phyloP scores from a whole-genome alignment of 345 rosid genomes.

The Citropsis articulata region DNA sequence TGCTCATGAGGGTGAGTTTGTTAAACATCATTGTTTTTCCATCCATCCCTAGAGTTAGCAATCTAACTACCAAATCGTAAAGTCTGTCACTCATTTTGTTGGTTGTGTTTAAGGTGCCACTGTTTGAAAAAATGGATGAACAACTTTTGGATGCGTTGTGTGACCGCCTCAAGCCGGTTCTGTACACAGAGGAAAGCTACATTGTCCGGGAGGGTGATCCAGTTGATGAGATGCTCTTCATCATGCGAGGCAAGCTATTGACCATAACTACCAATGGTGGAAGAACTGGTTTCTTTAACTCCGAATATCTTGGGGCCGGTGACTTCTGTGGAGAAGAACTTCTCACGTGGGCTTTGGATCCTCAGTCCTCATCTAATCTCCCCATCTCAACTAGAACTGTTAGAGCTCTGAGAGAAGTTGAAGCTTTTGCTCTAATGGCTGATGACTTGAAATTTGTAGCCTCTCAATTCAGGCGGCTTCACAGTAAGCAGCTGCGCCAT shows the following conservation, averaged over 20 bases:
- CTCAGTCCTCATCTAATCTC: constrained; percentile 72
- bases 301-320: constrained; percentile 70
- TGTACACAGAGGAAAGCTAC: constrained; percentile 87
- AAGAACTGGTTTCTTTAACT: constrained; percentile 77
- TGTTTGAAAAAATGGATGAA: constrained; percentile 84
- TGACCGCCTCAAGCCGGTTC: constrained; percentile 75
- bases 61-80: background rate
- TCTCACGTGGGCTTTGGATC: constrained; percentile 90
- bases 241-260: constrained; percentile 85
- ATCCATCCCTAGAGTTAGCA: background rate
- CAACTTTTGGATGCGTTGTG: constrained; percentile 85
- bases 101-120: constrained; percentile 56
- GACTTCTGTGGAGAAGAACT: constrained; percentile 96
- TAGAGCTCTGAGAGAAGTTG: constrained; percentile 65
- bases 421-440: constrained; percentile 83
- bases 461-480: constrained; percentile 80
- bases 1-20: constrained; percentile 60
- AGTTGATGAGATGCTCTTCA: constrained; percentile 85
- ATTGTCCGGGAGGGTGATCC: constrained; percentile 89
- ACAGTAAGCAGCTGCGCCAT: constrained; percentile 85
- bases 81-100: background rate
- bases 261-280: constrained; percentile 77
- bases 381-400: constrained; percentile 91
- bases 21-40: background rate
- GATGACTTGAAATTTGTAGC: constrained; percentile 86